These are phyloP conservation scores for Lasiodiplodia gonubiensis DNA, from an alignment of 2,329 filamentous ascomycete species.

Conservation along the genomic window DNA sequence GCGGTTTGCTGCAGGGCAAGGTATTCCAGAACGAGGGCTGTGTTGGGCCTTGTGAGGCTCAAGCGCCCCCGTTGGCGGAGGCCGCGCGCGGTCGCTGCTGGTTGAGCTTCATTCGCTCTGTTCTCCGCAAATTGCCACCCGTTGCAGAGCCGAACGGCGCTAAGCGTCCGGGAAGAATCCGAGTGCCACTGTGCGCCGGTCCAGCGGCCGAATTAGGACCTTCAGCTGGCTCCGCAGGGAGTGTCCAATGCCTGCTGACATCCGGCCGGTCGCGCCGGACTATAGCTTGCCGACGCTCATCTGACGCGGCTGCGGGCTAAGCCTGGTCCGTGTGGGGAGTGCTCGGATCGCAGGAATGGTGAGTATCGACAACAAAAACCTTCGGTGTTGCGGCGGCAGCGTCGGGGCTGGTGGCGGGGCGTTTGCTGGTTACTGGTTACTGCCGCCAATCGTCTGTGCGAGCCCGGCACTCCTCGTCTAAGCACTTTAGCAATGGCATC, in stretches of 20 bases:
- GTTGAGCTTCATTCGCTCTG: not conserved
- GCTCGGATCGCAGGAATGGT: not conserved
- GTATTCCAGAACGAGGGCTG: constrained; percentile 20
- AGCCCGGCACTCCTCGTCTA: not conserved
- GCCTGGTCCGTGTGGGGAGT: not conserved
- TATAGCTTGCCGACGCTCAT: not conserved
- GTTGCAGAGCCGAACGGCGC: constrained; percentile 2
- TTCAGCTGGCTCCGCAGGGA: not conserved
- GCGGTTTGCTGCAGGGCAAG: not conserved
- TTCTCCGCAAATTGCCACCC: constrained; percentile 10
- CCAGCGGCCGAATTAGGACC: not conserved
- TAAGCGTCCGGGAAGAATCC: not conserved
- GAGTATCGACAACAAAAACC: not conserved
- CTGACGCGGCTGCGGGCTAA: not conserved
- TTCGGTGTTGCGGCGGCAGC: not conserved
- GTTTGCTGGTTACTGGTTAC: not conserved
- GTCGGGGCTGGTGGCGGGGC: not conserved
- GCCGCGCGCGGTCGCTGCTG: not conserved
- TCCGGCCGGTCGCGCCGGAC: not conserved
- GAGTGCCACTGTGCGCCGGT: constrained; percentile 7
- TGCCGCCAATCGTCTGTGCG: not conserved
- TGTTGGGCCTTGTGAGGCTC: constrained; percentile 10
- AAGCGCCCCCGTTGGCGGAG: not conserved
- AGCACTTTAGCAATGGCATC: not conserved
- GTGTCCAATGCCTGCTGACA: not conserved